These are phyloP conservation scores for Vitis amurensis DNA, from an alignment of 164 flowering plant genomes.

Conservation along the genomic window DNA sequence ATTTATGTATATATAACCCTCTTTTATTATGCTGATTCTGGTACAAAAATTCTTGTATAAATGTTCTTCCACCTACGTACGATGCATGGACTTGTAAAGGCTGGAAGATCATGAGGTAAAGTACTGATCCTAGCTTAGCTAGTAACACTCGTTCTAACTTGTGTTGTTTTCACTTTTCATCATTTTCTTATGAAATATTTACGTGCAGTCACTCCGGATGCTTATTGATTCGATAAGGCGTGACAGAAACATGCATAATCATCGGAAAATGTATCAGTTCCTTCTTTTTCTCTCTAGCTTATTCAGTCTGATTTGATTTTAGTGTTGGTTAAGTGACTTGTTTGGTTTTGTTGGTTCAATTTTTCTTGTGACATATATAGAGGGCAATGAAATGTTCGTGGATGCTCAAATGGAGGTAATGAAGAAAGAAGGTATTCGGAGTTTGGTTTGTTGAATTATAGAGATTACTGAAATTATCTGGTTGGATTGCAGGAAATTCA, in stretches of 20 bases:
- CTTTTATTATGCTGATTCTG: not conserved
- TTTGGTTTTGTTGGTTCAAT: no score
- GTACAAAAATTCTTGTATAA: not conserved
- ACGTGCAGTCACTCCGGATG: not conserved
- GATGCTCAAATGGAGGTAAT: not conserved
- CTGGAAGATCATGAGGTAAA: conserved; percentile 7
- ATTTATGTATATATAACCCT: no score
- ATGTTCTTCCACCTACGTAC: not conserved
- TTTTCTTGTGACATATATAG: no score
- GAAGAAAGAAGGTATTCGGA: not conserved
- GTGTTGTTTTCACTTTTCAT: no score
- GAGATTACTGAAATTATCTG: no score
- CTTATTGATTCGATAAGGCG: not conserved
- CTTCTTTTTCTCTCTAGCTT: not conserved
- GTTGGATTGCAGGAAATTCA: no score
- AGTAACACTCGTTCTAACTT: no score
- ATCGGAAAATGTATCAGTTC: not conserved
- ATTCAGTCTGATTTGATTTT: no score
- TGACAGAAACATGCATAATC: not conserved
- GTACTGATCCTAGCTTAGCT: no score
- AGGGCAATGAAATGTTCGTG: no score
- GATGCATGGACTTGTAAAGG: not conserved
- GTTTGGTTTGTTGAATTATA: no score
- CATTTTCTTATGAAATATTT: not conserved
- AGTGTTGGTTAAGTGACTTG: no score